Conservation (phyloP, 768 basidiomycete species). For the Tricholomella constricta region DNA sequence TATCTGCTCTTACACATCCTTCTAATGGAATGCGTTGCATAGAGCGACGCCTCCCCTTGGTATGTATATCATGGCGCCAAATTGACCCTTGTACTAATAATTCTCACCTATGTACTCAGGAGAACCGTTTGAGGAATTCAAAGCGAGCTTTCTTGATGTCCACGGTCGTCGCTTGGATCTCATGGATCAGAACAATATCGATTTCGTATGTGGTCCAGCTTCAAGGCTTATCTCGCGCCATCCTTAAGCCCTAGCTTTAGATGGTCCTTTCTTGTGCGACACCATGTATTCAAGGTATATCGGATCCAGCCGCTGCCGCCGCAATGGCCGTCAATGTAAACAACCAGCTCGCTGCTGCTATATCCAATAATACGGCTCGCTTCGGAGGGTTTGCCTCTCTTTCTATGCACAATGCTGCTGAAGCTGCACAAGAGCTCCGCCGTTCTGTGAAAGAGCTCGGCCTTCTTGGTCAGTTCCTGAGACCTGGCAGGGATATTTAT, state of each 20-base stretch:
- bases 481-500: background rate
- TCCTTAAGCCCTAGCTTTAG: slow-evolving; percentile 15
- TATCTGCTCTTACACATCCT: no score
- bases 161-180: slow-evolving; percentile 36
- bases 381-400: slow-evolving; percentile 46
- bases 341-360: slow-evolving; percentile 36
- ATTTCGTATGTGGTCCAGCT: slow-evolving; percentile 37
- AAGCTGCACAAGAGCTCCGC: slow-evolving; percentile 40
- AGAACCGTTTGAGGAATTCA: slow-evolving; percentile 30
- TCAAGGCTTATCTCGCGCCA: no score
- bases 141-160: slow-evolving; percentile 38
- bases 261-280: slow-evolving; percentile 41
- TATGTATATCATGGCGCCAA: slow-evolving; percentile 4
- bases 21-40: background rate
- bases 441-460: slow-evolving; percentile 42
- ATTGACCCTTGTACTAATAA: background rate
- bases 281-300: slow-evolving; percentile 42
- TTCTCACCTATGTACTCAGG: slow-evolving; percentile 19
- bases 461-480: slow-evolving; percentile 31
- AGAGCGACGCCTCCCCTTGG: slow-evolving; percentile 24
- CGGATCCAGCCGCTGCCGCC: slow-evolving; percentile 33
- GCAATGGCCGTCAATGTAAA: slow-evolving; percentile 37
- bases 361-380: slow-evolving; percentile 39
- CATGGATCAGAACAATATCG: slow-evolving; percentile 40
- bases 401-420: slow-evolving; percentile 47